Base-by-base conservation (phyloP, 257 asterid genomes). In the Solanum rostratum region DNA sequence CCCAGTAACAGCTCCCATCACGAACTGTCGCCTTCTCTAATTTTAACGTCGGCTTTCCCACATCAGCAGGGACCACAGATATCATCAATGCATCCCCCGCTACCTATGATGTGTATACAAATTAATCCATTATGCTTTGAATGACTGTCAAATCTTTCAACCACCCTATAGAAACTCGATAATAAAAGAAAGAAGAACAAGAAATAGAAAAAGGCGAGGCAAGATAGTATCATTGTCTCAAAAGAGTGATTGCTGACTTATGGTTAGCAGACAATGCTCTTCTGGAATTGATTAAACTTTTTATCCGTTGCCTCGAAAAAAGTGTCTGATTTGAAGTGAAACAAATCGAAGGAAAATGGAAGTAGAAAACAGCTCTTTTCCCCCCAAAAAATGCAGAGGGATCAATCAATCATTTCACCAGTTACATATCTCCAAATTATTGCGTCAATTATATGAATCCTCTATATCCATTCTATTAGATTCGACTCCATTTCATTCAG, bases 1-100 rank as follows among this genome's bases (percentile, higher is more conserved):
- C 97, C 99, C 99, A 97, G 43, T 85, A 90, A 89, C 99, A 97
- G 86, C 91, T 84, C 87, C 99, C 99, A 70, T 94, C 97, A 80
- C 92, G 90, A 89, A 95, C 86, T 7, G 69, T 60, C 4, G 95
- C 97, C 92, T 91, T 95, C 69, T 94, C 98, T 10, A 95, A 88
- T 92, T 91, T 97, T 3, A 86, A 88, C 0, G 96, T 91, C 10
- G 99, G 95, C 87, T 93, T 97, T 45, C 98, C 98, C 87, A 88
- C 89, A 87, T 97, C 97, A 49, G 97, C 92, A 68, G 99, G 99
- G 85, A 95, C 94, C 16, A 97, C 88, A 45, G 98, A 97, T 71
- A 97, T 81, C 91, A 90, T 88, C 92, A 94, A 90, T 85, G 96
- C 93, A 90, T 93, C 97, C 22, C 89, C 93, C 80, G 91, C 97